These are phyloP conservation scores for Echeveria elegans DNA, from an alignment of 164 flowering plant genomes.

Conservation along the genomic window DNA sequence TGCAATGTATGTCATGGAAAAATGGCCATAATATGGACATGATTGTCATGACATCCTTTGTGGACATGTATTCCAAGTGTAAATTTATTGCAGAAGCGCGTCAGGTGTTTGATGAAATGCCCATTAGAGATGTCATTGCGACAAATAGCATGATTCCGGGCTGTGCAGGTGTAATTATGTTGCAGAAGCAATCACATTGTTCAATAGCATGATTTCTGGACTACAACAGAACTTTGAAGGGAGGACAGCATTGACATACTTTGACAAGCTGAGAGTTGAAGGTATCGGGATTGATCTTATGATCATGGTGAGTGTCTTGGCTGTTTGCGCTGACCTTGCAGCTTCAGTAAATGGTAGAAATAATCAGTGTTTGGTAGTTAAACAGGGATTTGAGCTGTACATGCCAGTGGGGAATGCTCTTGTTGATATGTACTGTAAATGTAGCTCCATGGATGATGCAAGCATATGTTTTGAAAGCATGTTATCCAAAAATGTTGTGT, in stretches of 20 bases:
- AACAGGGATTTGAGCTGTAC: slow-evolving; percentile 21
- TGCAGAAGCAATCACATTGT: too few species aligned
- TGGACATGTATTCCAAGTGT: slow-evolving; percentile 32
- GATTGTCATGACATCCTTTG: slow-evolving; percentile 30
- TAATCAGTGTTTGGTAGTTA: slow-evolving; percentile 27
- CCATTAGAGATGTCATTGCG: too few species aligned
- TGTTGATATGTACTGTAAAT: slow-evolving; percentile 39
- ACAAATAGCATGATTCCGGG: slow-evolving; percentile 29
- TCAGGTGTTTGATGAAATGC: slow-evolving; percentile 27
- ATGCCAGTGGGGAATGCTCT: slow-evolving; percentile 29
- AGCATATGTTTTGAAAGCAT: slow-evolving; percentile 23
- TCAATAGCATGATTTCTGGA: too few species aligned
- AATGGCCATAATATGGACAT: slow-evolving; percentile 14
- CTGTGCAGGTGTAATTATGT: too few species aligned
- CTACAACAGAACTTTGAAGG: slow-evolving; percentile 17
- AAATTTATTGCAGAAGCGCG: slow-evolving; percentile 19
- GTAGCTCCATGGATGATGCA: slow-evolving; percentile 32
- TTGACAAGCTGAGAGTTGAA: slow-evolving; percentile 23
- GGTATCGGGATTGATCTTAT: slow-evolving; percentile 17
- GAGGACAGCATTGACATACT: slow-evolving; percentile 19
- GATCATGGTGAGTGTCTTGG: slow-evolving; percentile 28
- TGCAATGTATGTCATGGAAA: too few species aligned
- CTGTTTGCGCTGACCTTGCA: slow-evolving; percentile 30
- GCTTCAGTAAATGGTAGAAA: slow-evolving; percentile 21
- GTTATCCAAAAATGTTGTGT: slow-evolving; percentile 25